Evolutionary conservation across 2,329 filamentous ascomycete genomes (phyloP), one percentile per base, ranked within the genome.

Genomic region (Grosmannia huntii): DNA sequence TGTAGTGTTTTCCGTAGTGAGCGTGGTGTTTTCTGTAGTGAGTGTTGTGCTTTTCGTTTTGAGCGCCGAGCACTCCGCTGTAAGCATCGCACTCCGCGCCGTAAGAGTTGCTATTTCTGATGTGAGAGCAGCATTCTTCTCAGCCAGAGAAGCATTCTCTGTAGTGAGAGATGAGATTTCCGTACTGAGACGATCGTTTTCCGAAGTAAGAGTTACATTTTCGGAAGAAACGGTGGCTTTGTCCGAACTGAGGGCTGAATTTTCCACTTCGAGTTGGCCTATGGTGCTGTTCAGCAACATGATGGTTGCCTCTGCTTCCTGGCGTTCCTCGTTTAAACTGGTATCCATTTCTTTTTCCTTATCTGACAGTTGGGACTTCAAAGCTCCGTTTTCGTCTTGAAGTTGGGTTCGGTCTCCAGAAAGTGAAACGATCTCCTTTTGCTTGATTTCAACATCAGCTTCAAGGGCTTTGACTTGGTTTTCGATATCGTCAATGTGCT

Each of bases 341-440:
- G 3, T 36, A 5, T 49, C 57, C 28, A 28, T 38, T 10, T 52
- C 56, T 14, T 5, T 41, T 27, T 53, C 52, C n/a, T 57, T 54
- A 19, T 54, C 56, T 19, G 23, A 21, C 5, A 53, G 4, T 21
- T 53, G 55, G 7, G 33, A 19, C 25, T 51, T 36, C 11, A 60
- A 48, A n/a, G 38, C 51, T 19, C 36, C 33, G 5, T 50, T 54
- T 7, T 53, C 27, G 1, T 53, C 36, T 25, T 58, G 31, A 12
- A 51, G 33, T 3, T n/a, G 23, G 0, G 41, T 44, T n/a, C 27
- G 16, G 21, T 51, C 54, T 10, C n/a, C n/a, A 4, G 48, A 31
- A 14, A 60, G 53, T 14, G 49, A 36, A 14, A 53, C 55, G 21
- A 59, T 28, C 53, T 63, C 53, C 5, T 41, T 50, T 10, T 56